These are phyloP conservation scores for Cytospora schulzeri DNA, from an alignment of 2,329 filamentous ascomycete genomes.

Conservation along the genomic window DNA sequence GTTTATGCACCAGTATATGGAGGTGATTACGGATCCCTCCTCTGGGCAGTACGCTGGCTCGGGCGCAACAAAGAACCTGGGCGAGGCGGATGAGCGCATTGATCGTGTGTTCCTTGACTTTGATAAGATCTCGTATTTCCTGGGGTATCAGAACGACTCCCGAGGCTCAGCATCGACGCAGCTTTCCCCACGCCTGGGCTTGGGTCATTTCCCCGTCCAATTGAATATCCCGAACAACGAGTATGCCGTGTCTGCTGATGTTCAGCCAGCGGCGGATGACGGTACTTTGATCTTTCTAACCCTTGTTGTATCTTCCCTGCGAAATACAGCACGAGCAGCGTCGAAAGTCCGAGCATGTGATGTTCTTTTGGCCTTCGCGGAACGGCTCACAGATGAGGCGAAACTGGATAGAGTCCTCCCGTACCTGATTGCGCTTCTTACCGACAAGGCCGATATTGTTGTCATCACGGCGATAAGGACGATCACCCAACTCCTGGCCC, in stretches of 20 bases:
- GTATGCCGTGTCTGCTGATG: conserved; percentile 63
- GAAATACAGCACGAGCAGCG: conserved; percentile 86
- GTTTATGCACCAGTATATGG: conserved; percentile 97
- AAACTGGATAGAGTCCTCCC: conserved; percentile 92
- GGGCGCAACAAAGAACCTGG: conserved; percentile 69
- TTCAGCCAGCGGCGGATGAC: conserved; percentile 72
- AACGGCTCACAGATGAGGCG: conserved; percentile 89
- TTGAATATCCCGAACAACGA: conserved; percentile 86
- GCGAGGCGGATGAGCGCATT: conserved; percentile 90
- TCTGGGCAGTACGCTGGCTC: conserved; percentile 75
- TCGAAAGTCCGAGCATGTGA: conserved; percentile 89
- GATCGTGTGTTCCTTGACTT: conserved; percentile 92
- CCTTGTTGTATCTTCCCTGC: conserved; percentile 82
- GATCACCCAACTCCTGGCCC: conserved; percentile 82
- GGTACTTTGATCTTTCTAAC: conserved; percentile 92
- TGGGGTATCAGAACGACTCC: conserved; percentile 69
- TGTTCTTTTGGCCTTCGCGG: conserved; percentile 86
- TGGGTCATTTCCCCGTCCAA: conserved; percentile 75
- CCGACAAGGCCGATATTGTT: conserved; percentile 81
- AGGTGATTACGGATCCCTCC: conserved; percentile 86
- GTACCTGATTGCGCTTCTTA: conserved; percentile 81
- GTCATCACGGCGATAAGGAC: conserved; percentile 83
- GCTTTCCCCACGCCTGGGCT: conserved; percentile 51
- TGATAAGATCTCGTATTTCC: conserved; percentile 94
- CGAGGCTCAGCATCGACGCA: conserved; percentile 35